A percentile compares a stretch with the other conserved stretches of the same genome.
Conservation (phyloP, 805 yeast species). For the Wilhelminamyces savonicus region DNA sequence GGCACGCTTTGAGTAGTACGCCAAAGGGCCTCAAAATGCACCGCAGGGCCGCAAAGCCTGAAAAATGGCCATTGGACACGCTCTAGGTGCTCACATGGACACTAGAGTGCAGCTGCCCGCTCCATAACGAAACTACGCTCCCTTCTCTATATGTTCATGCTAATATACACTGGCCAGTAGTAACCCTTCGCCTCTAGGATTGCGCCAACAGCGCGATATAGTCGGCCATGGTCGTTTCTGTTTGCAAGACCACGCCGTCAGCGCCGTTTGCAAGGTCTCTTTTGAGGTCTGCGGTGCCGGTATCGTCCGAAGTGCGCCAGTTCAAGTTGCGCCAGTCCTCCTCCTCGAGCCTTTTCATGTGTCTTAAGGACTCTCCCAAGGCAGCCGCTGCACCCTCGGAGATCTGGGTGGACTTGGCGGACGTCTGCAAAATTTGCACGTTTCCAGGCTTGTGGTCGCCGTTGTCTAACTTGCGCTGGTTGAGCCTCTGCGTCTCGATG, state of each 20-base stretch:
- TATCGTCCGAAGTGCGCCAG: slow-evolving; percentile 19
- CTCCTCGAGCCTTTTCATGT: slow-evolving; percentile 33
- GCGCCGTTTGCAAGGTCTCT: slow-evolving; percentile 10
- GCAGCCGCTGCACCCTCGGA: slow-evolving; percentile 11
- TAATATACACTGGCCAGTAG: too few relatives aligned
- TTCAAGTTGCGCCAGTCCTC: slow-evolving; percentile 31
- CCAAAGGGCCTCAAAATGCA: too few relatives aligned
- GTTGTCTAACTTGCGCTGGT: slow-evolving; percentile 28
- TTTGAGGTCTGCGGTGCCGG: slow-evolving; percentile 10
- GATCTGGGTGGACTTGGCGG: slow-evolving; percentile 21
- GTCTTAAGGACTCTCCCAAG: slow-evolving; percentile 34
- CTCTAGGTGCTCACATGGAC: too few relatives aligned
- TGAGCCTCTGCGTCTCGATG: slow-evolving; percentile 39
- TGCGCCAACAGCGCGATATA: slow-evolving; percentile 19
- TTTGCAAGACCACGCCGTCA: slow-evolving; percentile 10
- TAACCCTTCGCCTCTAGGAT: too few relatives aligned
- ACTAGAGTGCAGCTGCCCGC: too few relatives aligned
- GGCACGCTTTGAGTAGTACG: too few relatives aligned
- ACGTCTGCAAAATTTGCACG: slow-evolving; percentile 36
- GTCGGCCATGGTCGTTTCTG: slow-evolving; percentile 18
- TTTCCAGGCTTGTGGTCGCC: slow-evolving; percentile 14
- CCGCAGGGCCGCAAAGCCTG: too few relatives aligned
- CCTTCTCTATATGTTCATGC: too few relatives aligned
- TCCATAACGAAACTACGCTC: too few relatives aligned
- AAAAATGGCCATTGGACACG: too few relatives aligned